Base-by-base conservation (phyloP, 2,329 filamentous ascomycete genomes). In the Aspergillus sp. region DNA sequence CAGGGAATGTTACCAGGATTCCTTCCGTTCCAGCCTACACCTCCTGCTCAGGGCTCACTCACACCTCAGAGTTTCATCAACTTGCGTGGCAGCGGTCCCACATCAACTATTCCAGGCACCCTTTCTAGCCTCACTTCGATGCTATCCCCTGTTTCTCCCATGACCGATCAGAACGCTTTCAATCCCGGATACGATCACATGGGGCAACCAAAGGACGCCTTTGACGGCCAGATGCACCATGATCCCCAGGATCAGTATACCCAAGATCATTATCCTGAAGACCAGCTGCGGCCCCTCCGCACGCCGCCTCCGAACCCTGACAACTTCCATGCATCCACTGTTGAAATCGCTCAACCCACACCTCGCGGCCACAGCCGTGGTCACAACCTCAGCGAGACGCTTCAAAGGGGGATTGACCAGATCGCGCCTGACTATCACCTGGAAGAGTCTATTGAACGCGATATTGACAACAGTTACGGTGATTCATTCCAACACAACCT, bases 331-430 rank as follows among this genome's bases (percentile, higher is more conserved):
- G 72, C 69, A 28, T 74, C 75, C 43, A 74, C 75, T 61, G 74
- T 83, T 45, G 83, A 85, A 60, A 87, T 89, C 68, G 84, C 83
- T 28, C 83, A 87, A 51, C 87, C 87, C 9, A 87, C 83, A 54
- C 87, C 87, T 60, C 83, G 83, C 66, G 84, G 84, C 43, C 85
- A 88, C 45, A 68, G 65, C 28, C 68, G 67, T 74, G 83, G 83
- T 59, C 90, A 93, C 68, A 93, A 93, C 68, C 83, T 91, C 46
- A 93, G 89, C 70, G 85, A 89, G 65, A 91, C 87, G 50, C 83
- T 96, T 25, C 92, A 97, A 74, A 89, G 89, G 64, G 92, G 95
- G 68, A 89, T 96, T 59, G 90, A 95, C 45, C 73, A 75, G 45
- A 71, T 74, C 64, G 65, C 65, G 54, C 91, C 91, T 4, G 91